Evolutionary conservation across 805 yeast species (phyloP).

Genomic region (Saccharomycopsis microspora): DNA sequence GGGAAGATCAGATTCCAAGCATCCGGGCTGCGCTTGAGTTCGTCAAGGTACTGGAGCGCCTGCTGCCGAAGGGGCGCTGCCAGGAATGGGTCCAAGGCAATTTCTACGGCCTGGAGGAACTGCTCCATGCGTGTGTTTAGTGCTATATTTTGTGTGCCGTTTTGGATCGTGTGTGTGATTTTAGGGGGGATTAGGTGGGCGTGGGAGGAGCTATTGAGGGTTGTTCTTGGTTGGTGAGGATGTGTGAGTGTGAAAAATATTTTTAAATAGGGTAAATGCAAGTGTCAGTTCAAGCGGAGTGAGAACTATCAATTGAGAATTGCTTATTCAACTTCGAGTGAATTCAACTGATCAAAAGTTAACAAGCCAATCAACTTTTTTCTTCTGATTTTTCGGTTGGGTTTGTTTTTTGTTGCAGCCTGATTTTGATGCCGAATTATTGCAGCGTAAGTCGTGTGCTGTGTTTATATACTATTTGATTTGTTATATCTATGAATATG

Average conservation of each 20-base stretch:
- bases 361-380: too few species aligned
- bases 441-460: too few species aligned
- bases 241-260: neutral
- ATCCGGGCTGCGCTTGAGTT: slow-evolving; percentile 39
- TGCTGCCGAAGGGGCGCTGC: slow-evolving; percentile 52
- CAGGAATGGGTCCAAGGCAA: slow-evolving; percentile 63
- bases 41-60: slow-evolving; percentile 41
- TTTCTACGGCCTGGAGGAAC: slow-evolving; percentile 79
- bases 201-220: neutral
- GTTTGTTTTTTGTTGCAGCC: too few species aligned
- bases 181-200: neutral
- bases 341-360: too few species aligned
- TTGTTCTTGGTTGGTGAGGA: neutral
- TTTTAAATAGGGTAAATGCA: neutral
- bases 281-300: too few species aligned
- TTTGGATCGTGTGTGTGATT: neutral
- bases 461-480: too few species aligned
- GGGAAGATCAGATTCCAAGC: slow-evolving; percentile 47
- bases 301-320: too few species aligned
- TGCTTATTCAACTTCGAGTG: too few species aligned
- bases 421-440: too few species aligned
- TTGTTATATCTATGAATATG: too few species aligned
- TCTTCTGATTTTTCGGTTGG: too few species aligned
- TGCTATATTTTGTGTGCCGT: neutral
- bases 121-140: slow-evolving; percentile 27